Conservation (phyloP, 1,139 yeast genomes). For the Yamadazyma blattariae region DNA sequence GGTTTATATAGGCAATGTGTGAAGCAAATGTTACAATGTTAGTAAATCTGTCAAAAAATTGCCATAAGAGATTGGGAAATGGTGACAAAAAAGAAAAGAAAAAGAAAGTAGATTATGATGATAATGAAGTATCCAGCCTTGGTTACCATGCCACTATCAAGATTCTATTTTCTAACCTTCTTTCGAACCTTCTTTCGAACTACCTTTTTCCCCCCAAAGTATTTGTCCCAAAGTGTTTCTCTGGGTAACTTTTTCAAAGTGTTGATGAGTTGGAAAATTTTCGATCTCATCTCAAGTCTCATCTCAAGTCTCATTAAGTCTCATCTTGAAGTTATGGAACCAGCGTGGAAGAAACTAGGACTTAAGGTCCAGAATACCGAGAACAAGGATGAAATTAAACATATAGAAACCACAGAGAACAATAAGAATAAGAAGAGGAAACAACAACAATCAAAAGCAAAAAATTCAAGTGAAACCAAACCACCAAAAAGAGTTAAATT, state of each 20-base stretch:
- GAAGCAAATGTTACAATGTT: conserved; percentile 13
- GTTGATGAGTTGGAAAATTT: neutral
- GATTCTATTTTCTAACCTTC: no score
- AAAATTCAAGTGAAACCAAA: conserved; percentile 37
- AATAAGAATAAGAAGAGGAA: conserved; percentile 32
- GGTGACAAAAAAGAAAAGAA: no score
- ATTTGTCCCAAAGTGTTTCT: no score
- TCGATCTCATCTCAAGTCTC: neutral
- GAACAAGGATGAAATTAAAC: conserved; percentile 38
- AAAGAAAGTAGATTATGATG: no score
- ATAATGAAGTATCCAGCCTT: no score
- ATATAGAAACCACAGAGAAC: conserved; percentile 44
- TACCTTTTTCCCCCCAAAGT: no score
- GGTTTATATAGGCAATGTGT: conserved; percentile 16
- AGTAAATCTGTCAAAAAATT: conserved; percentile 14
- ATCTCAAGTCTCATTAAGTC: neutral
- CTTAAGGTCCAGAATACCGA: conserved; percentile 50
- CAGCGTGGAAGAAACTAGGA: conserved; percentile 92
- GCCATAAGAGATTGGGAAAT: no score
- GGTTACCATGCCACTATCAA: no score
- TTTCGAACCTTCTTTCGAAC: no score
- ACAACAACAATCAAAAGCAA: conserved; percentile 32
- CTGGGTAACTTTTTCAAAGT: neutral
- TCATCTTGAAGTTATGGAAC: no score
- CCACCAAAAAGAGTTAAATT: conserved; percentile 73